Base-by-base conservation (phyloP, 1,284 basidiomycete species). In the Leccinum subfulvum region DNA sequence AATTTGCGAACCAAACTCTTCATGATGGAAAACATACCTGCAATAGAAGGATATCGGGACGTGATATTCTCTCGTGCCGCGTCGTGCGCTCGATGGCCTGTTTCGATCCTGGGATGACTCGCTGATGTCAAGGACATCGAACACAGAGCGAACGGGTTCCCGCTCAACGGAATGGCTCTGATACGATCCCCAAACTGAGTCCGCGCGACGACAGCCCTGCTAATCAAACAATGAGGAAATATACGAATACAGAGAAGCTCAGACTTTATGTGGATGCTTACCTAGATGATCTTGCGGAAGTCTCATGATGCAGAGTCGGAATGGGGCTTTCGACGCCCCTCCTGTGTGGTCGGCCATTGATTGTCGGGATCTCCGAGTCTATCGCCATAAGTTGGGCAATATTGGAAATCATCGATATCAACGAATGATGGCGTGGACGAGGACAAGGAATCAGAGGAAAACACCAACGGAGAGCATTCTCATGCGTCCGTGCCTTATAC, bases 91-190 rank as follows among this genome's bases (percentile, higher is more conserved):
- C 0, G 62, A 62, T 44, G 58, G 57, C 54, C 71, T 65, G 39
- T 44, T 63, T 44, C 60, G 59, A 11, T 72, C 64, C n/a, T 63
- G 67, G 14, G 69, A 56, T 11, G 68, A 61, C 21, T 70, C 71
- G 3, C 55, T 56, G 14, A 72, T 65, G 28, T 69, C 65, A 59
- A 72, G 74, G 57, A 75, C 64, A 56, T 72, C 73, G 23, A 72
- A 72, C 1, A 75, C 68, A 14, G 71, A 72, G 3, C 67, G 71
- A n/a, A 69, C 65, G 2, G 71, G 41, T 26, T 69, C 71, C 33
- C 68, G 66, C 11, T 72, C 71, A 9, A 35, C n/a, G 7, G 66
- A 62, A 33, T 64, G 72, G 69, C 70, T 53, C 71, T 63, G 3
- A 51, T 56, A 33, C 58, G 64, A 5, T 65, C 62, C 23, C 61